A percentile compares a stretch with the other conserved stretches of the same genome.
These are phyloP conservation scores for Psilocybe sp. DNA, from an alignment of 768 basidiomycete genomes.

Conservation along the genomic window DNA sequence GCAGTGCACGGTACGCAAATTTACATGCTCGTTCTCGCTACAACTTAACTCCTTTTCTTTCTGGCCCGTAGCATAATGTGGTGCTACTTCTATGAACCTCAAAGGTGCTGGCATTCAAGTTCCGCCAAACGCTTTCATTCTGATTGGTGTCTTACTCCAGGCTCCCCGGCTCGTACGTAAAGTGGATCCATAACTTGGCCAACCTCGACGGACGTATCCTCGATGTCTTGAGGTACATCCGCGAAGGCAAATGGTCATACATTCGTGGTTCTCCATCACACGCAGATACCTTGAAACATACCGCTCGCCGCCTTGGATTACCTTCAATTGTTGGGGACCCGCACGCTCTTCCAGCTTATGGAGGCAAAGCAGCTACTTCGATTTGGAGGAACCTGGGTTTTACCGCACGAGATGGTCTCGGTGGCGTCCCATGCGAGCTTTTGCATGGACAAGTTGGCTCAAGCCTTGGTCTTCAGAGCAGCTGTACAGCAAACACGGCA, in stretches of 20 bases:
- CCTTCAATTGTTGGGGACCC: conserved; percentile 67
- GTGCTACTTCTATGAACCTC: conserved; percentile 81
- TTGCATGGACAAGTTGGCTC: conserved; percentile 60
- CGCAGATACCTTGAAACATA: conserved; percentile 38
- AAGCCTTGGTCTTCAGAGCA: conserved; percentile 43
- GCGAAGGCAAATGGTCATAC: conserved; percentile 62
- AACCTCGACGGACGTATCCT: conserved; percentile 62
- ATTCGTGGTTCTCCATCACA: conserved; percentile 35
- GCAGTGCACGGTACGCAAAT: conserved; percentile 62
- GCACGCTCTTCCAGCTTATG: conserved; percentile 54
- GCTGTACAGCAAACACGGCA: conserved; percentile 57
- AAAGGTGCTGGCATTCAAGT: conserved; percentile 41
- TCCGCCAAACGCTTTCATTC: not conserved
- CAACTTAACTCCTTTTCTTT: not conserved
- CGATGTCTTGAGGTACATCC: conserved; percentile 48
- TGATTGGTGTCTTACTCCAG: conserved; percentile 26
- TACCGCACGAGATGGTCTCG: conserved; percentile 47
- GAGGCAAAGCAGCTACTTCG: conserved; percentile 48
- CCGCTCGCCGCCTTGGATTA: conserved; percentile 55
- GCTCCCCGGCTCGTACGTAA: conserved; percentile 65
- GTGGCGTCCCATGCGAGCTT: conserved; percentile 75
- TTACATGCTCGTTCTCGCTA: not conserved
- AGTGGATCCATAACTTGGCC: conserved; percentile 75
- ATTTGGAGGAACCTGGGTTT: conserved; percentile 60
- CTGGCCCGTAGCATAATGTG: conserved; percentile 68